Conservation (phyloP, 2,329 filamentous ascomycete species). For the Pseudogymnoascus sp. region DNA sequence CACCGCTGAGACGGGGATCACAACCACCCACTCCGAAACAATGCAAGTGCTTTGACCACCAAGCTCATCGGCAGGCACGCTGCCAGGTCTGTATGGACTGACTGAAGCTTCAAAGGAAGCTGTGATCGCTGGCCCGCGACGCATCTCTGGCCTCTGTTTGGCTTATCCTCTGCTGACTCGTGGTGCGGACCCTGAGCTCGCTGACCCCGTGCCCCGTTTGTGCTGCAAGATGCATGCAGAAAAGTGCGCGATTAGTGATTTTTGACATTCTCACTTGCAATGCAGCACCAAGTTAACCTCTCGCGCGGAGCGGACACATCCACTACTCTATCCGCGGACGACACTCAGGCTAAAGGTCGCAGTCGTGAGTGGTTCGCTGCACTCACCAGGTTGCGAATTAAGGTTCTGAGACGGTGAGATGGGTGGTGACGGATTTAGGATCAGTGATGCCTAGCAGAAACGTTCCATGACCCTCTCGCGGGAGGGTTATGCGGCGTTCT, state of each 20-base stretch:
- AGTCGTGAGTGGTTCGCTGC: not conserved
- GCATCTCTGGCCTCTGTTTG: not conserved
- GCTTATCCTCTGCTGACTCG: not conserved
- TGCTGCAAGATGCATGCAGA: slow-evolving; percentile 2
- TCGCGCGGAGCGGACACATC: not conserved
- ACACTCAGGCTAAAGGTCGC: not conserved
- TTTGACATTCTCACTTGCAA: not conserved
- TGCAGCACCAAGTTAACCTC: not conserved
- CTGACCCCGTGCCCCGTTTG: not conserved
- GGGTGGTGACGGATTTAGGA: not conserved
- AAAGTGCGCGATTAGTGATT: not conserved
- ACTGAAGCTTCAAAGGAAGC: not conserved
- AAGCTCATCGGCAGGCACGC: not conserved
- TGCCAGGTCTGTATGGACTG: slow-evolving; percentile 1
- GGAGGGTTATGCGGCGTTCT: not conserved
- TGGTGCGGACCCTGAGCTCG: not conserved
- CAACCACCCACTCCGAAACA: not conserved
- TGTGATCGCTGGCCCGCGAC: not conserved
- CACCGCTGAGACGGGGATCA: slow-evolving; percentile 4
- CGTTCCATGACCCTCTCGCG: not conserved
- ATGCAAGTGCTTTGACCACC: slow-evolving; percentile 7
- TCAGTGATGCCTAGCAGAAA: slow-evolving; percentile 3
- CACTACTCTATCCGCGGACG: not conserved
- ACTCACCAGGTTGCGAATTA: not conserved
- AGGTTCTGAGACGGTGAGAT: not conserved